Evolutionary conservation across 352 stramenopile species (phyloP), one percentile per base, ranked within the genome.

Genomic region (Phytopythium helicoides): DNA sequence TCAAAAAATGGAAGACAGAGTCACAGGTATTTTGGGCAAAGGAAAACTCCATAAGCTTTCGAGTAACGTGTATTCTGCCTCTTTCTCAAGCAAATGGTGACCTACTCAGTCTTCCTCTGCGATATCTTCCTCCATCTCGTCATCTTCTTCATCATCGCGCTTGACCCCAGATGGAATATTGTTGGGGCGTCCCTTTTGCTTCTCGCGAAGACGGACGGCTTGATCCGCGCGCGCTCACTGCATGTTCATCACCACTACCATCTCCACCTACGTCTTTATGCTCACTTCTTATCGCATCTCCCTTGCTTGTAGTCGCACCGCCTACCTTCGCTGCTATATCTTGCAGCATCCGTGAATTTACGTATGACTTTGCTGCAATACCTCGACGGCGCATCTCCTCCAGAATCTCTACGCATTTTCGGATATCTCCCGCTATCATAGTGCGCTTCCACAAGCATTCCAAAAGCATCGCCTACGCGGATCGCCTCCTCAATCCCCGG

Each of bases 391-490:
- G 77, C 87, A 97, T 97, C 28, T 84, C 68, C 38, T 96, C 68
- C 47, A 98, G 62, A 8, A 78, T 60, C 47, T 89, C 74, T 7
- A 84, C 64, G 35, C 75, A 76, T 44, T 94, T 76, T n/a, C 71
- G 54, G 18, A 81, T 63, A 28, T 97, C 70, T 1, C 73, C 68
- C 23, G 77, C 73, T n/a, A 19, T 67, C 54, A 57, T 86, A 88
- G 39, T 95, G 86, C 7, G 77, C 74, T 44, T 97, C 85, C 1
- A 92, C 62, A 3, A 98, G 68, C 58, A 97, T 70, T 6, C 86
- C 87, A 49, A 92, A 97, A 15, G 76, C 83, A 58, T 98, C 94
- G 16, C 94, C 93, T 7, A 89, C 56, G 6, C 92, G 84, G 33
- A 98, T 89, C 8, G 86, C 87, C 23, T 85, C 69, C 22, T 97